Evolutionary conservation across 192 early-diverging fungal species (phyloP), one percentile per base, ranked within the genome.

Genomic region (Fimicolochytrium jonesii): DNA sequence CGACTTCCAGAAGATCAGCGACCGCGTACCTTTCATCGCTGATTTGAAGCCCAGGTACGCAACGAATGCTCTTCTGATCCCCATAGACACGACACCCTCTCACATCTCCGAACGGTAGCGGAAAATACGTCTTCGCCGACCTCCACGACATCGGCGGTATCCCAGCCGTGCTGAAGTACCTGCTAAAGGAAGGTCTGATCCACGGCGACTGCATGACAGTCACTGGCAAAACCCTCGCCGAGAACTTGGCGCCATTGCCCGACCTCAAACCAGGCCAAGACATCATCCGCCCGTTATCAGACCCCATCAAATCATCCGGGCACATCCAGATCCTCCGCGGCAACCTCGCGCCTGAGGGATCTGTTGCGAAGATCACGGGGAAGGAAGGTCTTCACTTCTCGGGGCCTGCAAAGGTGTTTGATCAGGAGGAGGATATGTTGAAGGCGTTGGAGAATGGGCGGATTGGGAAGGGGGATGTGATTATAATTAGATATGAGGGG

Each of bases 351-450:
- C 95, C 97, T 35, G 87, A 92, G 58, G 95, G 94, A 9, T 89
- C 89, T 6, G 97, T 99, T 35, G 97, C 97, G 49, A 99, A 99
- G 81, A 99, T 99, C 77, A 99, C 97, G 10, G 97, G 97, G 50
- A 99, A 99, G 77, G 93, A 99, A 81, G 97, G 97, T 20, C 80
- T 97, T 10, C 43, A 66, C 45, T 99, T 99, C 67, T 70, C 75
- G 36, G 97, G 97, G 20, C 79, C 82, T 6, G 97, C 97, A 46
- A 86, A 86, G 55, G 92, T 94, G 26, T 99, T 86, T 67, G 92
- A 99, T 51, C 85, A 86, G 33, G 97, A 99, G 72, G 86, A 89
- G 65, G 89, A 88, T 28, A 94, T 99, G 90, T 75, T 99, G 63
- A 72, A 68, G 23, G 90, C 94, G 9, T 73, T 99, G 41, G 93